Base-by-base conservation (phyloP, 2,329 filamentous ascomycete species). In the Colletotrichum sojae region DNA sequence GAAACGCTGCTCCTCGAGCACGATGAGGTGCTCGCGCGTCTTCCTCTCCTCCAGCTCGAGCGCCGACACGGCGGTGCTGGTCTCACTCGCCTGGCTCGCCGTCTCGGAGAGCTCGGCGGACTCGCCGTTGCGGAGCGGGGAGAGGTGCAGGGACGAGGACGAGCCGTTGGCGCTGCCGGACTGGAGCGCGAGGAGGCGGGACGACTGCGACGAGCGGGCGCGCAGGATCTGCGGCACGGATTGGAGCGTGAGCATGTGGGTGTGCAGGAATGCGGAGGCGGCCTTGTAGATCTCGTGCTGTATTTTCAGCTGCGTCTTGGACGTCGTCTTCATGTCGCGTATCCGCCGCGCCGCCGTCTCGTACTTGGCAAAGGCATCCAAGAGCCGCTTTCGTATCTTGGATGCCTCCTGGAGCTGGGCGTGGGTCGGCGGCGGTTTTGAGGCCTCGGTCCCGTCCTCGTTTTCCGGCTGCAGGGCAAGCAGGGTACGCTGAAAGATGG, bases 1-100 rank as follows among this genome's bases (percentile, higher is more conserved):
- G 80, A 97, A 97, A 72, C 91, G 92, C 78, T 98, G 95, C 80
- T 98, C 95, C 78, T 97, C 94, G 1, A 98, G 85, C 6, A 98
- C 91, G 36, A 96, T 92, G 13, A 97, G 83, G 4, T 90, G 85
- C 75, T 97, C 94, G 16, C 92, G 88, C 1, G 97, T 82, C 20
- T 93, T 89, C 77, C 94, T 95, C 78, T 97, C 94, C 77, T 97
- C 94, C 0, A 88, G 89, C 79, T 97, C 94, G 5, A 97, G 81
- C 40, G 85, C 82, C 10, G 85, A 88, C 1, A 88, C 82, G 1
- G 83, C 83, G 15, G 85, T 89, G 75, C 85, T 88, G 2, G 81
- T 79, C 69, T 89, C 86, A 74, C 83, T 85, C 76, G 78, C 83
- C 51, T 85, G 77, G 70, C 85, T 88, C 0, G 83, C 83, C 5